Base-by-base conservation (phyloP, 176 grass and related monocot genomes). In the Zoysia japonica region DNA sequence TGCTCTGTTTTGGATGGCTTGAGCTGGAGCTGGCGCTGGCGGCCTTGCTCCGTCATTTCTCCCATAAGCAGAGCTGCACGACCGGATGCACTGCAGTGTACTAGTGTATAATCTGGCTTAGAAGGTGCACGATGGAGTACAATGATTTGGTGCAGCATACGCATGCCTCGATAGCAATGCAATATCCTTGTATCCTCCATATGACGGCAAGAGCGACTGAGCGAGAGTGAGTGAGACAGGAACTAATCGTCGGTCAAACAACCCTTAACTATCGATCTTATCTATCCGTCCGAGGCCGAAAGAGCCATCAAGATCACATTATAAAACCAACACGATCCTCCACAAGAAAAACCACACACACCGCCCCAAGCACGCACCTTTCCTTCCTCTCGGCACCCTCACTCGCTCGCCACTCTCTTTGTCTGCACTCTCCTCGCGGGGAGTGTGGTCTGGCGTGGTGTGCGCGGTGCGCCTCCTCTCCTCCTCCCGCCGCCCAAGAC, bases 251-350 rank as follows among this genome's bases (percentile, higher is more conserved):
- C 5, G 41, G 73, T 84, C 65, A 84, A 88, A 66, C 3, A 11
- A 12, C 16, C 47, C 20, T 2, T 41, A 39, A 9, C 0, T 17
- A 44, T 52, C 55, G 12, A 60, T 41, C 42, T 17, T n/a, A 60
- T 41, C 42, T 17, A 71, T 56, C 66, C 66, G 2, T 67, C n/a
- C 38, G 62, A 79, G 64, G 43, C 62, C 38, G 48, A 54, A 46
- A 76, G 71, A 6, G 46, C n/a, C 75, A 69, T 10, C 70, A 75
- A 76, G 64, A 88, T 75, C 54, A 75, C 63, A 64, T 71, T 85
- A 85, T 85, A 85, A 89, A 89, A 85, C 17, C 56, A 71, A 65
- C 82, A 40, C 87, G 44, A 76, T 76, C 82, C 82, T 82, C 82
- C 65, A 76, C n/a, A 80, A 45, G 48, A 11, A 76, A 84, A 71